Evolutionary conservation across 2,329 filamentous ascomycete genomes (phyloP), one percentile per base, ranked within the genome.

Genomic region (Botrytis tulipae): DNA sequence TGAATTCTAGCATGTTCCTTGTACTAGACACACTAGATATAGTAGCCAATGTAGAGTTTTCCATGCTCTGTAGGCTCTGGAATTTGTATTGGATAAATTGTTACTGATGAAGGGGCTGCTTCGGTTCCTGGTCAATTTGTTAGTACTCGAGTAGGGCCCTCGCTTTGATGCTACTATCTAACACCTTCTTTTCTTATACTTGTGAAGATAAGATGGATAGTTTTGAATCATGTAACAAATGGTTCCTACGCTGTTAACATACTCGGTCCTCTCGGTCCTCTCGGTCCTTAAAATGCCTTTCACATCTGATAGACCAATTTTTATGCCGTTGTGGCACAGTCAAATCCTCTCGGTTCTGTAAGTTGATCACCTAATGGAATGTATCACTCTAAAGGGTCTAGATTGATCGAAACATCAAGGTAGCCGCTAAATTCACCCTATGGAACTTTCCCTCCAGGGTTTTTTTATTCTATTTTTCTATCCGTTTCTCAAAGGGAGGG

Each of bases 361-460:
- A 57, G 51, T 57, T 57, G 51, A 29, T 62, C 32, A 59, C 18
- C 29, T 22, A 32, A 35, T 32, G 32, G 32, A 32, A 32, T 25
- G 18, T 3, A 63, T n/a, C 25, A 32, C 61, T 42, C 5, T 16
- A 42, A 44, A 42, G n/a, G n/a, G 61, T 63, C 61, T 63, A 63
- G 61, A 63, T 63, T 42, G 61, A 44, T 63, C 61, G 61, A 44
- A 63, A 63, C 18, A 63, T 63, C 9, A 62, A 62, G 59, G 35
- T n/a, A 29, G 60, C 60, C 60, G 37, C 60, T 62, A 61, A 61
- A 61, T 22, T 40, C 59, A 61, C 35, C 59, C 59, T 61, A 37
- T 40, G 59, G 59, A 61, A 25, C 59, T 61, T 62, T 20, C 25
- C 37, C 37, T 42, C 25, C 25, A 62, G 60, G 60, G 35, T 62